phyloP scores from a whole-genome alignment of 345 rosid species.

The Arabidopsis arenosa region DNA sequence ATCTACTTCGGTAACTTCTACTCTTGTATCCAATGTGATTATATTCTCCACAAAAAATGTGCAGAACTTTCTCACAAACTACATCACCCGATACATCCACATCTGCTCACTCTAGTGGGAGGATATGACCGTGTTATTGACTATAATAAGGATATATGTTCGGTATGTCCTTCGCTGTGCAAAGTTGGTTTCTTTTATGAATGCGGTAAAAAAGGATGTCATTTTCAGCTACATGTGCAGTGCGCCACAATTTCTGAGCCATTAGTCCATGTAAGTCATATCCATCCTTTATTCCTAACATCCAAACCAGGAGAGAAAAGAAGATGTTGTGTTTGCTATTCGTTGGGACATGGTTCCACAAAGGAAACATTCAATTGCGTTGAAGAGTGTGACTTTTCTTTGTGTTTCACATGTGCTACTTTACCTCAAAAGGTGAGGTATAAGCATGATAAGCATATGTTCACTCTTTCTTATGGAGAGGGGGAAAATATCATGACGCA shows the following conservation, averaged over 20 bases:
- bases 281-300: conserved; percentile 7
- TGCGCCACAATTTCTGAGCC: neutral
- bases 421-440: neutral
- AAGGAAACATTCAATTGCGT: conserved; percentile 16
- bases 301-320: neutral
- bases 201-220: too few species aligned
- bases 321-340: neutral
- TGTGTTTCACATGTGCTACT: neutral
- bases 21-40: too few species aligned
- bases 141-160: too few species aligned
- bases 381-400: neutral
- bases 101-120: too few species aligned
- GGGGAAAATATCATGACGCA: neutral
- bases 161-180: neutral
- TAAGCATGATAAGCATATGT: conserved; percentile 18
- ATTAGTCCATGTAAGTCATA: neutral
- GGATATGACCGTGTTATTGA: too few species aligned
- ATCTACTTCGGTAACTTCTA: too few species aligned
- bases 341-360: too few species aligned
- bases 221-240: neutral
- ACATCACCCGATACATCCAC: too few species aligned
- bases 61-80: too few species aligned
- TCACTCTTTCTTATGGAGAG: neutral
- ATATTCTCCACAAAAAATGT: too few species aligned
- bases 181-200: neutral